Percentiles rank a stretch among this genome's conserved stretches.
These are phyloP conservation scores for Atkinsonella texensis DNA, from an alignment of 2,329 filamentous ascomycete species.

Conservation along the genomic window DNA sequence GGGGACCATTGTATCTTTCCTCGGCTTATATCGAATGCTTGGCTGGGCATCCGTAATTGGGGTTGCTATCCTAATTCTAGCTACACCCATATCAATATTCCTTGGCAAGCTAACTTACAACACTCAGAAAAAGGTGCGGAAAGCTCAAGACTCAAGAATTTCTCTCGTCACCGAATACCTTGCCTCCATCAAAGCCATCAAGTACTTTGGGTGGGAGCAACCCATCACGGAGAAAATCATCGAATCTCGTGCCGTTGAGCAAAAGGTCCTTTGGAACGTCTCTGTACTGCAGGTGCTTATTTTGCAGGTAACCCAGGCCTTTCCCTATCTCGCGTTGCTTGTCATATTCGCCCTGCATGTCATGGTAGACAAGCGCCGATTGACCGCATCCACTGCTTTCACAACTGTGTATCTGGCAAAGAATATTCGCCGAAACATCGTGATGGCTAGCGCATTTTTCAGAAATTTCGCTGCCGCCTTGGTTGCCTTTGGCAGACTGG, in stretches of 20 bases:
- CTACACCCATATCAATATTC: slow-evolving; percentile 37
- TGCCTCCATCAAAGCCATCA: slow-evolving; percentile 44
- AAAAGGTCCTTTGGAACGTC: slow-evolving; percentile 41
- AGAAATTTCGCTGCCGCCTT: slow-evolving; percentile 23
- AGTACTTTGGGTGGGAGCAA: slow-evolving; percentile 50
- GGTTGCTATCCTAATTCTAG: slow-evolving; percentile 31
- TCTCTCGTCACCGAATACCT: slow-evolving; percentile 47
- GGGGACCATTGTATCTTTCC: slow-evolving; percentile 33
- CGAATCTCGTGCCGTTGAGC: slow-evolving; percentile 36
- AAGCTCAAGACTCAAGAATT: slow-evolving; percentile 43
- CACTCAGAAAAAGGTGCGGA: slow-evolving; percentile 39
- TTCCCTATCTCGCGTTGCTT: slow-evolving; percentile 39
- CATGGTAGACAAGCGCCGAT: slow-evolving; percentile 30
- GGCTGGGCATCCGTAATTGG: slow-evolving; percentile 45
- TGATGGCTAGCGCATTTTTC: slow-evolving; percentile 33
- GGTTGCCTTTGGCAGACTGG: slow-evolving; percentile 37
- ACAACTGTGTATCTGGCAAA: slow-evolving; percentile 42
- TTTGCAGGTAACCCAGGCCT: slow-evolving; percentile 36
- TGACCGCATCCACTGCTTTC: slow-evolving; percentile 46
- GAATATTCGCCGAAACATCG: slow-evolving; percentile 39
- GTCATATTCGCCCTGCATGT: slow-evolving; percentile 43
- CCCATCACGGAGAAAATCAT: slow-evolving; percentile 39
- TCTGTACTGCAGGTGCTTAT: slow-evolving; percentile 34
- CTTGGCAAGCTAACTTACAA: slow-evolving; percentile 37
- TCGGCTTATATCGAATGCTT: slow-evolving; percentile 42